A percentile compares a stretch with the other conserved stretches of the same genome.
Conservation (phyloP, 192 early-diverging fungal genomes). For the Coemansia sp. region DNA sequence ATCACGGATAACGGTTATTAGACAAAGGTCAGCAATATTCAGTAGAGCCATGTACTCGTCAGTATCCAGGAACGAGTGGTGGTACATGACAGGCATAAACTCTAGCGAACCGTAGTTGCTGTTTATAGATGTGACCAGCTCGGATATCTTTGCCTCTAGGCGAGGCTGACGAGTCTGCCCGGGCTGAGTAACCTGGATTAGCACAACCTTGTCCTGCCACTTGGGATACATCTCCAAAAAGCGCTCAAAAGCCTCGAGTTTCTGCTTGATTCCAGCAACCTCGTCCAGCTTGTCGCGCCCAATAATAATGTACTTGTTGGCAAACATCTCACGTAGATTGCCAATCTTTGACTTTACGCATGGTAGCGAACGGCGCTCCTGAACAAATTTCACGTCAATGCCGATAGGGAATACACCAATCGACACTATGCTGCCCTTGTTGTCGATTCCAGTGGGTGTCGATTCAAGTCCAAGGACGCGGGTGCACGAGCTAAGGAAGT, state of each 20-base stretch:
- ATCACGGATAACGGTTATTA: constrained; percentile 91
- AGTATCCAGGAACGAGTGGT: constrained; percentile 82
- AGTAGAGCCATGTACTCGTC: constrained; percentile 96
- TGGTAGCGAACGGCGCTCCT: constrained; percentile 59
- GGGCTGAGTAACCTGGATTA: constrained; percentile 96
- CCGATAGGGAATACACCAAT: constrained; percentile 96
- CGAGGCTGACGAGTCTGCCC: constrained; percentile 64
- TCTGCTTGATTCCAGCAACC: constrained; percentile 92
- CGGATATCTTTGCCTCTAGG: constrained; percentile 82
- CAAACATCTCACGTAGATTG: constrained; percentile 76
- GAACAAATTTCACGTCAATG: constrained; percentile 81
- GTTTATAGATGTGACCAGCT: constrained; percentile 92
- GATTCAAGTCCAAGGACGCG: constrained; percentile 92
- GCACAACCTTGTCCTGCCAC: constrained; percentile 85
- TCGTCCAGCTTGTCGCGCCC: constrained; percentile 95
- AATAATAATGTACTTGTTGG: constrained; percentile 89
- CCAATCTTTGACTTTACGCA: constrained; percentile 76
- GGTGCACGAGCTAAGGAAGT: constrained; percentile 91
- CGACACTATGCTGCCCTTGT: constrained; percentile 68
- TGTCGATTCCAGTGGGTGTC: constrained; percentile 84
- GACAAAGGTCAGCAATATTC: constrained; percentile 85
- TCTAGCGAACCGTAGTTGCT: constrained; percentile 92
- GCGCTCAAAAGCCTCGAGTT: constrained; percentile 91
- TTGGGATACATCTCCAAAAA: constrained; percentile 89
- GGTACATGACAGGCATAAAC: constrained; percentile 92